Evolutionary conservation across 768 basidiomycete species (phyloP), one percentile per base, ranked within the genome.

Genomic region (Trichaptum fuscoviolaceum): DNA sequence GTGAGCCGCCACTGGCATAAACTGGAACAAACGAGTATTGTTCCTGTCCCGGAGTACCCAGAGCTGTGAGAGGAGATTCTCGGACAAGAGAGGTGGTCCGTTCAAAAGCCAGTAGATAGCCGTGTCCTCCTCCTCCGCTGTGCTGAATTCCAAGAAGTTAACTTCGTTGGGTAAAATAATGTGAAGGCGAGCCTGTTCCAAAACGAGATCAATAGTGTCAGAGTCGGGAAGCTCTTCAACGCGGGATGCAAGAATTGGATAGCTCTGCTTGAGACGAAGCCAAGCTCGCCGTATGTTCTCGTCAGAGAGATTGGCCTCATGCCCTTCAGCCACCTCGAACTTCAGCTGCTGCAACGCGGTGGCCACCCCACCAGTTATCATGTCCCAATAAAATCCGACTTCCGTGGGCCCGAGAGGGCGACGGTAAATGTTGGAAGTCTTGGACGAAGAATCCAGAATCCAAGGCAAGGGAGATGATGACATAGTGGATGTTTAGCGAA

Each of bases 1-100:
- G 70, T 88, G 86, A 0, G 85, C 79, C 17, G 79, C 73, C 26
- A 85, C 63, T 60, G 85, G 57, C 68, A 86, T 82, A 62, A 81
- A 74, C 7, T 66, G 71, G 10, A 4, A 52, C 42, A 52, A 20
- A 12, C 42, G 42, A 12, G 42, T 4, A n/a, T 76, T 74, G 1
- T 73, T 63, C 17, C 71, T 66, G 69, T 83, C 84, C 63, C 71
- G 74, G 23, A 84, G 75, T 65, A 86, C 71, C 61, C 79, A 75
- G 0, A 86, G 57, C 24, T 79, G 79, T 2, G 80, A 78, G 7
- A 84, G 76, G 15, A 82, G 65, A 20, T 79, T 68, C 66, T 80
- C 73, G 20, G 83, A 82, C 18, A 86, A 77, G 27, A 70, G 67
- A 20, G 75, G 74, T n/a, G 78, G 70, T 4, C 76, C 78, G 25